phyloP scores from a whole-genome alignment of 805 yeast species.

The Brettanomyces custersianus region DNA sequence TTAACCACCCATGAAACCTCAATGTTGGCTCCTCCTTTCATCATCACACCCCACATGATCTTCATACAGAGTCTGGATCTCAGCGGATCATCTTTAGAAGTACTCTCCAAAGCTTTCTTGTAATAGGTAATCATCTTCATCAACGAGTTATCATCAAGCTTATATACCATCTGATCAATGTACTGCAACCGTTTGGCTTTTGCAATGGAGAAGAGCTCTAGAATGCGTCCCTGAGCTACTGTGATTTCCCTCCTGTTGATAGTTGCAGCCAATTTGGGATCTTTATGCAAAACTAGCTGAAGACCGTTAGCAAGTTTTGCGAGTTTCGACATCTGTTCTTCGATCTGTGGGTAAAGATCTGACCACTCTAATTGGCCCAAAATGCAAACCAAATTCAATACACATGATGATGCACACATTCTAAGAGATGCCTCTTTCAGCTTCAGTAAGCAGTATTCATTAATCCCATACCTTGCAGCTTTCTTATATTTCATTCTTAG shows the following conservation, averaged over 20 bases:
- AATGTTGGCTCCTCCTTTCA: constrained; percentile 11
- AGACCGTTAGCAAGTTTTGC: too few species aligned
- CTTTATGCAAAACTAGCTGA: too few species aligned
- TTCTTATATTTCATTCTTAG: too few species aligned
- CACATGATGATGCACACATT: too few species aligned
- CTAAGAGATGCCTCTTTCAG: too few species aligned
- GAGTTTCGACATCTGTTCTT: too few species aligned
- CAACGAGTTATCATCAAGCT: constrained; percentile 1
- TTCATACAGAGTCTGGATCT: constrained; percentile 5
- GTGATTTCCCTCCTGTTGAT: background rate
- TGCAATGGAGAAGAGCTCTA: background rate
- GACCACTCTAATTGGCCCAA: too few species aligned
- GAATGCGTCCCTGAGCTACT: constrained; percentile 1
- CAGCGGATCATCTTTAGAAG: constrained; percentile 9
- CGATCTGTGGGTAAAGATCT: too few species aligned
- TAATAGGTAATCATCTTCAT: constrained; percentile 6
- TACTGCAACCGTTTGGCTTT: background rate
- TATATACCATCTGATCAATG: background rate
- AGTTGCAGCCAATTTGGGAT: too few species aligned
- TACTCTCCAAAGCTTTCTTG: constrained; percentile 4
- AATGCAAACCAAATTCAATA: too few species aligned
- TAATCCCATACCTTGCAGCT: too few species aligned
- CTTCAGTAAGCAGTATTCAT: too few species aligned
- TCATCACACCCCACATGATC: constrained; percentile 7
- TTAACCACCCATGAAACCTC: constrained; percentile 8